A percentile compares a stretch with the other conserved stretches of the same genome.
These are phyloP conservation scores for Periconia macrospinosa DNA, from an alignment of 2,329 filamentous ascomycete species.

Conservation along the genomic window DNA sequence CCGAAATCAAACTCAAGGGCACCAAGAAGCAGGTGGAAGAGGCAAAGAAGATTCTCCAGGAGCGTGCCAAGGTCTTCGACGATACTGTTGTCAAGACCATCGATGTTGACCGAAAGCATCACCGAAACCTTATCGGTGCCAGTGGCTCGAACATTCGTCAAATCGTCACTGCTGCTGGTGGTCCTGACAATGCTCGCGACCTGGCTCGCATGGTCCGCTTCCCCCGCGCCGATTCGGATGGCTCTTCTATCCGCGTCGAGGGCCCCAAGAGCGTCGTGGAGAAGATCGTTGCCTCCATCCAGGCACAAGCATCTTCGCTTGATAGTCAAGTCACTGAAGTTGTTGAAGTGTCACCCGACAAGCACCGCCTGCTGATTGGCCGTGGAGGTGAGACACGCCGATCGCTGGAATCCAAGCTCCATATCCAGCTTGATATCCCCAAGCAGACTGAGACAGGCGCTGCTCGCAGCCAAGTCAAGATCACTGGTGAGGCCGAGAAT, in stretches of 20 bases:
- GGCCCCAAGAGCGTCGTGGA: slow-evolving; percentile 83
- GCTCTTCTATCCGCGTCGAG: slow-evolving; percentile 84
- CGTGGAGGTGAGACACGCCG: slow-evolving; percentile 87
- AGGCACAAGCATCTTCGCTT: slow-evolving; percentile 78
- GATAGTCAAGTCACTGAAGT: slow-evolving; percentile 79
- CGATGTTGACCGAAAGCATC: slow-evolving; percentile 92
- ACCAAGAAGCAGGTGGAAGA: slow-evolving; percentile 88
- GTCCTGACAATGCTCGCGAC: slow-evolving; percentile 80
- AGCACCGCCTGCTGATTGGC: slow-evolving; percentile 89
- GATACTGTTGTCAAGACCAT: slow-evolving; percentile 83
- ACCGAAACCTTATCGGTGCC: slow-evolving; percentile 84
- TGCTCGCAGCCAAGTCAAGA: slow-evolving; percentile 80
- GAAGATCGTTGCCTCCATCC: slow-evolving; percentile 81
- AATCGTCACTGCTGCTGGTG: slow-evolving; percentile 85
- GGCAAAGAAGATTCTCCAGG: slow-evolving; percentile 86
- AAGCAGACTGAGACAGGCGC: slow-evolving; percentile 71
- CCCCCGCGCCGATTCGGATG: slow-evolving; percentile 82
- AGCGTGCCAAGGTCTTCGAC: slow-evolving; percentile 85
- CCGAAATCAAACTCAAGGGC: slow-evolving; percentile 89
- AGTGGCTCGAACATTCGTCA: slow-evolving; percentile 83
- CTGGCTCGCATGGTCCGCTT: slow-evolving; percentile 92
- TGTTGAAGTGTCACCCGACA: slow-evolving; percentile 82
- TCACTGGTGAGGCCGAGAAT: slow-evolving; percentile 75
- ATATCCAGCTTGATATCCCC: slow-evolving; percentile 85
- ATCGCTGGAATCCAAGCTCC: slow-evolving; percentile 82